Conservation (phyloP, 345 rosid species). For the Moringa oleifera region DNA sequence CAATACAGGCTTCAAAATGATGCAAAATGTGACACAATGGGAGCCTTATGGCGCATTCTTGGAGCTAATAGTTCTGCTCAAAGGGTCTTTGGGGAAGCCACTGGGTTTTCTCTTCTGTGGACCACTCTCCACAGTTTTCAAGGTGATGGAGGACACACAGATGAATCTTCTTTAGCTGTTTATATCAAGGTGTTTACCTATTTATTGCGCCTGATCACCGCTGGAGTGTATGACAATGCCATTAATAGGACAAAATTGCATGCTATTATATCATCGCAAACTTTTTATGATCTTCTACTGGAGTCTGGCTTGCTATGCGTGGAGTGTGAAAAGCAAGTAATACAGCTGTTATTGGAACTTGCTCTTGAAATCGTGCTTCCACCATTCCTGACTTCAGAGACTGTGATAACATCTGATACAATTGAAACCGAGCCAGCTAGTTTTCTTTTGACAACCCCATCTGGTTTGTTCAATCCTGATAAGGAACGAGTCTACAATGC, state of each 20-base stretch:
- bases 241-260: conserved; percentile 85
- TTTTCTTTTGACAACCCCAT: conserved; percentile 50
- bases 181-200: conserved; percentile 72
- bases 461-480: conserved; percentile 63
- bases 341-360: conserved; percentile 87
- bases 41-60: conserved; percentile 92
- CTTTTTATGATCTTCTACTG: conserved; percentile 82
- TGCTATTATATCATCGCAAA: conserved; percentile 70
- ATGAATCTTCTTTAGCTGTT: conserved; percentile 49
- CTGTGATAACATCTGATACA: conserved; percentile 32
- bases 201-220: conserved; percentile 83
- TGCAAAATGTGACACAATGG: conserved; percentile 98
- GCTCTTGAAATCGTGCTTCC: conserved; percentile 94
- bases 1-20: conserved; percentile 85
- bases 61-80: conserved; percentile 82
- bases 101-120: conserved; percentile 94
- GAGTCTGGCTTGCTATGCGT: conserved; percentile 96
- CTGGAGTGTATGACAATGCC: conserved; percentile 73
- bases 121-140: conserved; percentile 90
- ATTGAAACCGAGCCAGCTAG: conserved; percentile 39
- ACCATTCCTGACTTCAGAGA: conserved; percentile 70
- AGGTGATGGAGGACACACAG: conserved; percentile 52
- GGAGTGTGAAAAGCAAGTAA: conserved; percentile 92
- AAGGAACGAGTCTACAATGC: conserved; percentile 91
- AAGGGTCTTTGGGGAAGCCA: conserved; percentile 91